Conservation (phyloP, 345 rosid species). For the Leavenworthia alabamica region DNA sequence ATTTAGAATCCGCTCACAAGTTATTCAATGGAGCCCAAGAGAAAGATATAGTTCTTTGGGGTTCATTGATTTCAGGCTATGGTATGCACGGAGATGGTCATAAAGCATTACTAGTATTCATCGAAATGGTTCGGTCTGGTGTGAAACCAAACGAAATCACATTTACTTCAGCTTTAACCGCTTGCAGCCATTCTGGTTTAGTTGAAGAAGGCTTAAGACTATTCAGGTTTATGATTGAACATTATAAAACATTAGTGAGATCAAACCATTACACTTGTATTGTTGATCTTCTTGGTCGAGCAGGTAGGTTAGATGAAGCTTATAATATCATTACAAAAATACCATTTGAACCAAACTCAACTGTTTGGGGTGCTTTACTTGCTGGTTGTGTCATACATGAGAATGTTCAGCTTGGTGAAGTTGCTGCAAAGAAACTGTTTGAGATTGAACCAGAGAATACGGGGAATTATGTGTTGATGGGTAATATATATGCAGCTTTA, state of each 20-base stretch:
- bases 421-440: constrained; percentile 49
- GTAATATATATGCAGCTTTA: constrained; percentile 47
- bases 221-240: constrained; percentile 41
- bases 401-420: constrained; percentile 52
- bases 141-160: constrained; percentile 50
- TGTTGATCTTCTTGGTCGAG: constrained; percentile 46
- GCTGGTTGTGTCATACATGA: constrained; percentile 54
- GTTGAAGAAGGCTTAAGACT: constrained; percentile 54
- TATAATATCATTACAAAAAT: constrained; percentile 41
- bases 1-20: constrained; percentile 45
- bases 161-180: constrained; percentile 52
- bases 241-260: constrained; percentile 26
- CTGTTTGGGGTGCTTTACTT: constrained; percentile 59
- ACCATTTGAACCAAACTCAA: constrained; percentile 38
- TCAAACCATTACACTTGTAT: constrained; percentile 48
- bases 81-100: constrained; percentile 59
- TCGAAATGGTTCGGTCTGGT: constrained; percentile 54
- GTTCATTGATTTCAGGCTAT: constrained; percentile 51
- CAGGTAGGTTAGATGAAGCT: constrained; percentile 52
- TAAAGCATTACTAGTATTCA: constrained; percentile 47
- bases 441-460: constrained; percentile 53
- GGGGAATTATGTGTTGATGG: constrained; percentile 45
- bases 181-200: constrained; percentile 57
- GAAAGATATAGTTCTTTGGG: constrained; percentile 49
- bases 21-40: constrained; percentile 41